A percentile compares a stretch with the other conserved stretches of the same genome.
Evolutionary conservation across 768 basidiomycete genomes (phyloP).

Genomic region (Agrocybe praecox): DNA sequence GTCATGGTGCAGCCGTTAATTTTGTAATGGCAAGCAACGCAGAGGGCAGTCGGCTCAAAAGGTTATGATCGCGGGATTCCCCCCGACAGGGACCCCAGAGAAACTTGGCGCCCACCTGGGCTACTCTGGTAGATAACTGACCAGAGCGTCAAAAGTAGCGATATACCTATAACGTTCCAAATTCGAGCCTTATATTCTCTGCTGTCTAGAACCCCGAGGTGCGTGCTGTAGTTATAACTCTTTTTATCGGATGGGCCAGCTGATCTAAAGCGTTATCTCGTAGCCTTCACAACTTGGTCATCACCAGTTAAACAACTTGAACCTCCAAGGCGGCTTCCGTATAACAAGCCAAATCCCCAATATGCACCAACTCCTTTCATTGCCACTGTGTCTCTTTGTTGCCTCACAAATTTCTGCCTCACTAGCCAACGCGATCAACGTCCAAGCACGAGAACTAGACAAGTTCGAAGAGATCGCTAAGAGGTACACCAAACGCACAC

Average conservation of each 20-base stretch:
- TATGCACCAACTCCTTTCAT: background rate
- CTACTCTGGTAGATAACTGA: background rate
- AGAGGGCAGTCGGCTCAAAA: background rate
- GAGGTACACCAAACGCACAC: constrained; percentile 29
- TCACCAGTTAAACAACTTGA: background rate
- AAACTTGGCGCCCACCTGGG: background rate
- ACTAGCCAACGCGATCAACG: background rate
- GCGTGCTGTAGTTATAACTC: no score
- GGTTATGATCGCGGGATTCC: background rate
- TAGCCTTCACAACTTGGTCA: background rate
- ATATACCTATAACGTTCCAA: background rate
- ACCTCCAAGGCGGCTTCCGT: background rate
- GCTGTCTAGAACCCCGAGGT: background rate
- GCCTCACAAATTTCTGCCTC: background rate
- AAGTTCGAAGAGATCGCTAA: constrained; percentile 24
- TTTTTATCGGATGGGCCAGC: no score
- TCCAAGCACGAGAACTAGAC: background rate
- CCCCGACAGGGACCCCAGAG: background rate
- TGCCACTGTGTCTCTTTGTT: background rate
- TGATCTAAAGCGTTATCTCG: no score
- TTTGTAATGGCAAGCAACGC: background rate
- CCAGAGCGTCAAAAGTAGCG: background rate
- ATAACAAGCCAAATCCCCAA: background rate
- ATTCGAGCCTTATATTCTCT: background rate
- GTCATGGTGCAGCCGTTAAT: background rate